Base-by-base conservation (phyloP, 78 protist genomes). In the Dictyostelium purpureum region DNA sequence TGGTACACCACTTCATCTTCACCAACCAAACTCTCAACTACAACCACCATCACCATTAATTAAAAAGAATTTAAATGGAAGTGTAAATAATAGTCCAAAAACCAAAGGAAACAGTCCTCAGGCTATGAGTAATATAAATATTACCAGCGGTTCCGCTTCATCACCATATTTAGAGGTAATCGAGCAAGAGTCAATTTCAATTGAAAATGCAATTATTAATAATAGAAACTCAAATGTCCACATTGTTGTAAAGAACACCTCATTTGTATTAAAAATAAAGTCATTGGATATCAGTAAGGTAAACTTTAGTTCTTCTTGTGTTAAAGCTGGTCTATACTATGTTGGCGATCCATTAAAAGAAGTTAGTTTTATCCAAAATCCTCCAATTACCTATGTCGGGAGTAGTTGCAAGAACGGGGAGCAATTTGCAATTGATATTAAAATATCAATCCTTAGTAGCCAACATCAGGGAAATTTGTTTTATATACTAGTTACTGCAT, bases 381-480 rank as follows among this genome's bases (percentile, higher is more conserved):
- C 90, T 28, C 90, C 90, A 35, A 83, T 83, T 7, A 67, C 56
- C 11, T 83, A 83, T 61, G 76, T 83, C 26, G 90, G 90, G 18
- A 42, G 70, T 57, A 42, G 70, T 31, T 52, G 80, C 7, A 31
- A 42, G 10, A 43, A 38, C 11, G 90, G 90, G 54, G 90, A 83
- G 31, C 28, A 37, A 16, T 83, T 83, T 71, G 28, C 79, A 3
- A 43, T 83, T 0, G 90, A 83, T 43, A 57, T 71, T 2, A 83
- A 83, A 67, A 83, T 83, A 9, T 83, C 90, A 16, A 83, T 83
- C 0, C 57, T 83, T 5, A 69, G 79, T 51, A 70, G 81, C 26
- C 90, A 83, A n/a, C 90, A 83, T 18, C 90, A 83, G 57, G 90
- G 90, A 28, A 83, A 83, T n/a, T 6, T 83, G 38, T 83, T 83